Evolutionary conservation across 2,329 filamentous ascomycete genomes (phyloP), one percentile per base, ranked within the genome.

Genomic region (Boeremia lycopersici): DNA sequence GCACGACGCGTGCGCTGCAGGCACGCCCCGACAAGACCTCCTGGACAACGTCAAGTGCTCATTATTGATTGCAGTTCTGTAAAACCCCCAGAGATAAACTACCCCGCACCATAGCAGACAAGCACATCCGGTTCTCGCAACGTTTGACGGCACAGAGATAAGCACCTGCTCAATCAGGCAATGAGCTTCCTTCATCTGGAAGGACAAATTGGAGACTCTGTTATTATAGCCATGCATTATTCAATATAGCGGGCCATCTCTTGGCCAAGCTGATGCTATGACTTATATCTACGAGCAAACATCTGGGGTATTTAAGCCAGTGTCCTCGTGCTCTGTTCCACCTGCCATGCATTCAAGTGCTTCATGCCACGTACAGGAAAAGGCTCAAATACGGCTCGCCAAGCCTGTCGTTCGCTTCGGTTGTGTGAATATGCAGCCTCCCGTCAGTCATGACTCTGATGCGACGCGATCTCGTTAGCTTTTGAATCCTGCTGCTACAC

Each of bases 81-180:
- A n/a, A 39, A 11, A 23, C n/a, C 15, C 17, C 41, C 34, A 42
- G 6, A 33, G 10, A 15, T 29, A 43, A 17, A 23, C 19, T 45
- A 42, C 41, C 41, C 52, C 38, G 36, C 46, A 46, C 10, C 19
- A 23, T 23, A 23, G 19, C 19, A 23, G 11, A 26, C n/a, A 9
- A 23, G 19, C 42, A 30, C 30, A 23, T 15, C 13, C 30, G 19
- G 30, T n/a, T 35, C 4, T 11, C 13, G 30, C 39, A 42, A 39
- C 34, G 6, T 38, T 26, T 31, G 30, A 23, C 15, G 36, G 13
- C 33, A 52, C 36, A 39, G 35, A 11, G 4, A 15, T 40, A 45
- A 56, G 52, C 58, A 67, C 65, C 60, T 68, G 40, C 63, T 59
- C n/a, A 8, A 62, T 51, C 2, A n/a, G 53, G 63, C 34, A 59